These are phyloP conservation scores for Daphne laureola DNA, from an alignment of 441 rosid genomes.

Conservation along the genomic window DNA sequence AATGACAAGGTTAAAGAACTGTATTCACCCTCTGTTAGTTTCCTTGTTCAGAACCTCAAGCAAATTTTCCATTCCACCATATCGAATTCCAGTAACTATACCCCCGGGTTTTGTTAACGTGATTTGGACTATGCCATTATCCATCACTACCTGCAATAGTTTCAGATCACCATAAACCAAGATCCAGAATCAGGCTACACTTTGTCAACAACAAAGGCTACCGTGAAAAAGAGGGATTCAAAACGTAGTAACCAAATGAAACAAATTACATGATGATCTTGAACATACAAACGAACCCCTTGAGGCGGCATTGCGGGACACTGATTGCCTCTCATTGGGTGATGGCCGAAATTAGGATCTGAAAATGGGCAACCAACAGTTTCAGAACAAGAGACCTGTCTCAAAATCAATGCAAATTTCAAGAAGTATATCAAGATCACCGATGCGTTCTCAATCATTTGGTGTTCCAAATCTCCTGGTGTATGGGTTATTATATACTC, in stretches of 20 bases:
- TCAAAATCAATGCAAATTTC: slow-evolving; percentile 3
- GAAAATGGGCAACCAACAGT: slow-evolving; percentile 13
- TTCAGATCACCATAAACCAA: slow-evolving; percentile 8
- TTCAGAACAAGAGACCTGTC: slow-evolving; percentile 19
- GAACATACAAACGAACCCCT: slow-evolving; percentile 54
- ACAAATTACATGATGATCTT: slow-evolving; percentile 55
- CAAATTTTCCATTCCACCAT: slow-evolving; percentile 49
- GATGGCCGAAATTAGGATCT: slow-evolving; percentile 18
- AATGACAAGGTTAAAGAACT: neutral
- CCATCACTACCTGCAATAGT: slow-evolving; percentile 51
- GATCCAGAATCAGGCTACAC: slow-evolving; percentile 2
- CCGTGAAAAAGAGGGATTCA: slow-evolving; percentile 1
- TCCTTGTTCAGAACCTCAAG: slow-evolving; percentile 63
- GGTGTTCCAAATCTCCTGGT: no score
- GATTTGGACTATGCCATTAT: slow-evolving; percentile 59
- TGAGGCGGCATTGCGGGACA: slow-evolving; percentile 37
- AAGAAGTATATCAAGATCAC: slow-evolving; percentile 10
- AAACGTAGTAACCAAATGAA: slow-evolving; percentile 4
- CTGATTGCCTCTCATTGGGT: slow-evolving; percentile 14
- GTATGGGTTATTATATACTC: no score
- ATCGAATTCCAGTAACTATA: slow-evolving; percentile 49
- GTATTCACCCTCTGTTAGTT: slow-evolving; percentile 56
- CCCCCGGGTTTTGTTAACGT: slow-evolving; percentile 68
- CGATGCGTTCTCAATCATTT: neutral
- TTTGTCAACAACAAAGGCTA: neutral